phyloP scores from a whole-genome alignment of 805 yeast species.

The Candida maltosa region DNA sequence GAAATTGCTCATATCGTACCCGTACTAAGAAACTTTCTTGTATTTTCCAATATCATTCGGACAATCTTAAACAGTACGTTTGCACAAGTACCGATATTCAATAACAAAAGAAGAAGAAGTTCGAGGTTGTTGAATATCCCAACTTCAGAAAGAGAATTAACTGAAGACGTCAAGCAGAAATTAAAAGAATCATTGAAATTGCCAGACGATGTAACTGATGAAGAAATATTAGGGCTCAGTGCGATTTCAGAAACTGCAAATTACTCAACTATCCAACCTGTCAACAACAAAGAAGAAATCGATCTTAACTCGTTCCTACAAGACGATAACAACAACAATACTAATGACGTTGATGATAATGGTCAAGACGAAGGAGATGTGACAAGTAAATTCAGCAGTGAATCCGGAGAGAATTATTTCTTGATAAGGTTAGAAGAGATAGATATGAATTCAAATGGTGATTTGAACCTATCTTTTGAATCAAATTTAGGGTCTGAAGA shows the following conservation, averaged over 20 bases:
- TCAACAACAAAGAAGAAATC: slow-evolving; percentile 9
- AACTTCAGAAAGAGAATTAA: slow-evolving; percentile 10
- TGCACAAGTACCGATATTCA: neutral
- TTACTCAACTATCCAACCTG: slow-evolving; percentile 15
- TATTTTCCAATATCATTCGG: slow-evolving; percentile 19
- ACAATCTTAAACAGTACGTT: slow-evolving; percentile 6
- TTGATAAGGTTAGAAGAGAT: slow-evolving; percentile 19
- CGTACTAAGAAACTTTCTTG: slow-evolving; percentile 27
- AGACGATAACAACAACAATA: slow-evolving; percentile 6
- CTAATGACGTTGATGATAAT: neutral
- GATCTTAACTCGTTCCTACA: slow-evolving; percentile 26
- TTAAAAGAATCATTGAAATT: slow-evolving; percentile 33
- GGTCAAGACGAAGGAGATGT: slow-evolving; percentile 2
- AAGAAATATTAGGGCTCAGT: slow-evolving; percentile 33
- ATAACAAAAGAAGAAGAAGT: slow-evolving; percentile 8
- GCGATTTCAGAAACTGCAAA: slow-evolving; percentile 23
- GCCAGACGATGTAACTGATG: slow-evolving; percentile 35
- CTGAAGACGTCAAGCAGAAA: slow-evolving; percentile 22
- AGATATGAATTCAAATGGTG: slow-evolving; percentile 21
- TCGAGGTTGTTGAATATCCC: slow-evolving; percentile 6
- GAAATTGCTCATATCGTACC: slow-evolving; percentile 25
- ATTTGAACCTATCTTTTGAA: slow-evolving; percentile 17
- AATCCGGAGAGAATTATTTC: slow-evolving; percentile 6
- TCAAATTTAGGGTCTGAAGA: slow-evolving; percentile 12
- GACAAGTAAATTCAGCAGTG: neutral